Evolutionary conservation across 768 basidiomycete genomes (phyloP).

Genomic region (Suillus weaverae): DNA sequence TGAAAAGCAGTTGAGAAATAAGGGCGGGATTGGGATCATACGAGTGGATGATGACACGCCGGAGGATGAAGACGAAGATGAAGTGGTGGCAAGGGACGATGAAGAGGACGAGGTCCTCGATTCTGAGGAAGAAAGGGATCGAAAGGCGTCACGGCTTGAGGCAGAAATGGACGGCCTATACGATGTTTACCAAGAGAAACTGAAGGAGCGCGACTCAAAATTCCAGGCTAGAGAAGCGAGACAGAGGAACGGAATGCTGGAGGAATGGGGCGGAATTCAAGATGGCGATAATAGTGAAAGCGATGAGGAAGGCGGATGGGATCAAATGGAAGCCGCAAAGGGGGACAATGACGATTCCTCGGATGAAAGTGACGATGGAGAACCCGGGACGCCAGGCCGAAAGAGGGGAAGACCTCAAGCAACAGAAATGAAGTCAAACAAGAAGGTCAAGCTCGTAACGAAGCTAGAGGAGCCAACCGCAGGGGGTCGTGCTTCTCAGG

Average conservation of each 20-base stretch:
- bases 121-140: constrained; percentile 70
- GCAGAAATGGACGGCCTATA: constrained; percentile 88
- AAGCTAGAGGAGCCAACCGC: constrained; percentile 40
- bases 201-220: constrained; percentile 85
- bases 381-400: constrained; percentile 23
- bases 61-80: constrained; percentile 44
- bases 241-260: constrained; percentile 67
- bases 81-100: constrained; percentile 23
- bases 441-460: constrained; percentile 54
- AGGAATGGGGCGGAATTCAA: constrained; percentile 81
- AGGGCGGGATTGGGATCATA: constrained; percentile 39
- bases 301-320: constrained; percentile 66
- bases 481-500: constrained; percentile 58
- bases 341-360: constrained; percentile 47
- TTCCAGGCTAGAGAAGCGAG: constrained; percentile 80
- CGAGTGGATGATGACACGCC: constrained; percentile 44
- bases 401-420: constrained; percentile 44
- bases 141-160: constrained; percentile 65
- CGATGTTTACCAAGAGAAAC: constrained; percentile 76
- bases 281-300: constrained; percentile 40
- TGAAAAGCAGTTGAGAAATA: constrained; percentile 45
- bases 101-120: constrained; percentile 50
- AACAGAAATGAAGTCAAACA: constrained; percentile 31
- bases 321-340: constrained; percentile 59
- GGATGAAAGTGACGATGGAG: constrained; percentile 50